Conservation (phyloP, 805 yeast species). For the Brettanomyces anomalus region DNA sequence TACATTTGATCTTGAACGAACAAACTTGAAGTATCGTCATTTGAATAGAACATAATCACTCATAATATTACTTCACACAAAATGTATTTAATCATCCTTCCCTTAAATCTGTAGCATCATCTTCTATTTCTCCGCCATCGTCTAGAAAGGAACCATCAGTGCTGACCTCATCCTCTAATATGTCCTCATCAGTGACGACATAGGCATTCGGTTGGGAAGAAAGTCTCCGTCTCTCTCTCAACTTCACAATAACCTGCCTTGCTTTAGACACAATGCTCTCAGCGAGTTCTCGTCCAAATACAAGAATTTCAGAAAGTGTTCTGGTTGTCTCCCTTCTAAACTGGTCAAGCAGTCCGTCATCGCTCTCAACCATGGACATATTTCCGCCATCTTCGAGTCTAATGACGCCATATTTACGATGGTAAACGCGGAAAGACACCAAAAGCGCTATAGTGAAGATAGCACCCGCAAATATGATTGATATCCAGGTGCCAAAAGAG, state of each 20-base stretch:
- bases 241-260: too few species aligned
- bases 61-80: too few species aligned
- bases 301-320: too few species aligned
- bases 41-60: too few species aligned
- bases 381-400: slow-evolving; percentile 61
- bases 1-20: too few species aligned
- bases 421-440: slow-evolving; percentile 16
- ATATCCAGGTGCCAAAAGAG: slow-evolving; percentile 33
- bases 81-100: too few species aligned
- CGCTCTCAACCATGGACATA: slow-evolving; percentile 23
- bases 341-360: slow-evolving; percentile 15
- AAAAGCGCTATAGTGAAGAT: slow-evolving; percentile 35
- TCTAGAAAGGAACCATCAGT: background rate
- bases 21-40: too few species aligned
- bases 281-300: too few species aligned
- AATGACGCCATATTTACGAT: slow-evolving; percentile 63
- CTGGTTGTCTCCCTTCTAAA: slow-evolving; percentile 7
- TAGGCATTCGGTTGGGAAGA: background rate
- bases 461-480: slow-evolving; percentile 44
- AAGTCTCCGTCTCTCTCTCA: too few species aligned
- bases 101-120: too few species aligned
- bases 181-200: slow-evolving; percentile 14
- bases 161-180: background rate
- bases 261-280: too few species aligned
- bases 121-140: too few species aligned